phyloP scores from a whole-genome alignment of 2,329 filamentous ascomycete species.

The Chaetomium olivaceum region DNA sequence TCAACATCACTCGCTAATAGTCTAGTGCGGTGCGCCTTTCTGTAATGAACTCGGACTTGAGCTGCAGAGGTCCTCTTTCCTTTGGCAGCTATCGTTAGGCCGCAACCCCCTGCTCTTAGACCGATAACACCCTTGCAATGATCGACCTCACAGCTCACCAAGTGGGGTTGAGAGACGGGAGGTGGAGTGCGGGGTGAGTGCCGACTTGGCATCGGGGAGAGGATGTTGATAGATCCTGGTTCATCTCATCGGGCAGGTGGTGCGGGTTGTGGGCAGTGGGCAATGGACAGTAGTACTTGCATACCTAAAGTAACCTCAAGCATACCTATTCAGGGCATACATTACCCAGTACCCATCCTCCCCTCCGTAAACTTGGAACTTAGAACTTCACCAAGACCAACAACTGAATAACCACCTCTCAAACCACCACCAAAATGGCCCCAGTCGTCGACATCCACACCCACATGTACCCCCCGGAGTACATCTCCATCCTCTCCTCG shows the following conservation, averaged over 20 bases:
- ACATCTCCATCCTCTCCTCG: slow-evolving; percentile 61
- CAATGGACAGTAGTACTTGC: not conserved
- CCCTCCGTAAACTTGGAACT: not conserved
- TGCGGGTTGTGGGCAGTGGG: not conserved
- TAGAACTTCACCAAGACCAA: not conserved
- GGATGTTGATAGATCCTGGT: not conserved
- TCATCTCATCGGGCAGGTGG: not conserved
- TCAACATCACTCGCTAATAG: not conserved
- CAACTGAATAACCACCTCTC: not conserved
- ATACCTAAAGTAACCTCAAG: no score
- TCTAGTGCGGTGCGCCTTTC: not conserved
- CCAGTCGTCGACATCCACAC: slow-evolving; percentile 67
- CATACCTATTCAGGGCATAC: not conserved
- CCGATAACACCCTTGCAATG: slow-evolving; percentile 18
- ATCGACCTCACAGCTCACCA: slow-evolving; percentile 14
- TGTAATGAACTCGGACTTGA: not conserved
- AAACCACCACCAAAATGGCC: not conserved
- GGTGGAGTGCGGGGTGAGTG: slow-evolving; percentile 20
- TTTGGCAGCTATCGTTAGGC: not conserved
- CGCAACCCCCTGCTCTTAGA: slow-evolving; percentile 4
- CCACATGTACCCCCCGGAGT: slow-evolving; percentile 67
- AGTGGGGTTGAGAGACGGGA: slow-evolving; percentile 16
- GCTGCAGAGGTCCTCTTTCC: not conserved
- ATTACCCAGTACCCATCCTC: not conserved
- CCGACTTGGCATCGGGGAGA: slow-evolving; percentile 19